A percentile compares a stretch with the other conserved stretches of the same genome.
Conservation (phyloP, 345 rosid species). For the Lumnitzera racemosa region DNA sequence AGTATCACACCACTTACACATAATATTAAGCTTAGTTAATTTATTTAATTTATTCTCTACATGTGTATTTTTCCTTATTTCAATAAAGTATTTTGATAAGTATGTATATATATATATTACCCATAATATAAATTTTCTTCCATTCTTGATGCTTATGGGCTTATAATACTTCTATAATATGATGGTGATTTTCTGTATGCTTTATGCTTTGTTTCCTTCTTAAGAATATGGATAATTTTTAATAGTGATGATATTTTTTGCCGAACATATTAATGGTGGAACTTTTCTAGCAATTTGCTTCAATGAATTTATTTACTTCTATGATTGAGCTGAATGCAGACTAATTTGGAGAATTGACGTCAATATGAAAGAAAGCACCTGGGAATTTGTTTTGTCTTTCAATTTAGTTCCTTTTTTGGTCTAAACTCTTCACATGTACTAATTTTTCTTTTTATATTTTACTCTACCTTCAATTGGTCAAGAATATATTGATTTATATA, state of each 20-base stretch:
- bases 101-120: too few relatives aligned
- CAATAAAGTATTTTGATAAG: too few relatives aligned
- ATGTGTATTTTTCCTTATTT: too few relatives aligned
- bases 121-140: too few relatives aligned
- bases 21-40: too few relatives aligned
- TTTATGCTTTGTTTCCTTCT: not conserved
- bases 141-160: too few relatives aligned
- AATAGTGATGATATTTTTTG: slow-evolving; percentile 40
- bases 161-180: too few relatives aligned
- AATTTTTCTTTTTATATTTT: slow-evolving; percentile 3
- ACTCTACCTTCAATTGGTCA: not conserved
- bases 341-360: slow-evolving; percentile 96
- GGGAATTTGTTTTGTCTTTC: not conserved
- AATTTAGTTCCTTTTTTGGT: not conserved
- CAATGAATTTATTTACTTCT: slow-evolving; percentile 94
- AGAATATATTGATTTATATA: too few relatives aligned
- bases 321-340: slow-evolving; percentile 99
- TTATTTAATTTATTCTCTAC: too few relatives aligned
- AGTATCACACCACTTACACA: too few relatives aligned
- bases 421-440: not conserved
- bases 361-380: slow-evolving; percentile 76
- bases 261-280: slow-evolving; percentile 91
- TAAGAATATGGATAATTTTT: slow-evolving; percentile 11
- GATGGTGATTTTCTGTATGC: not conserved
- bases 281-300: slow-evolving; percentile 94